A percentile compares a stretch with the other conserved stretches of the same genome.
phyloP scores from a whole-genome alignment of 495 filamentous ascomycete genomes.

The Umbilicaria muhlenbergii region DNA sequence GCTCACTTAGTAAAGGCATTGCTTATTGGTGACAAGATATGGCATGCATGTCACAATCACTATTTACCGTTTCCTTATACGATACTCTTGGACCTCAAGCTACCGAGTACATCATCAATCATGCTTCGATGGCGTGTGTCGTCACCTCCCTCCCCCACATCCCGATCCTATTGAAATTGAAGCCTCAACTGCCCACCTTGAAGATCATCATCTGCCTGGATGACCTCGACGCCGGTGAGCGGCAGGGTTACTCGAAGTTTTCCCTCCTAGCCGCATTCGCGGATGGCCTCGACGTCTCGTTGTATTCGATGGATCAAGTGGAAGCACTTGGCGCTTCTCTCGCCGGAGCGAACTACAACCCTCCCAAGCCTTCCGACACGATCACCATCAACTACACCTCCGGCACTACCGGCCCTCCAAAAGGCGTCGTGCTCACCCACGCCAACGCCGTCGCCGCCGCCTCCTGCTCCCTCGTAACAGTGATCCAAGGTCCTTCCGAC shows the following conservation, averaged over 20 bases:
- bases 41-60: slow-evolving; percentile 72
- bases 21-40: slow-evolving; percentile 43
- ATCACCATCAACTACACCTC: slow-evolving; percentile 97
- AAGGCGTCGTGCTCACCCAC: slow-evolving; percentile 84
- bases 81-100: slow-evolving; percentile 85
- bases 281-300: slow-evolving; percentile 50
- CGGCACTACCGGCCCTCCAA: slow-evolving; percentile 86
- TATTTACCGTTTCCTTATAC: slow-evolving; percentile 89
- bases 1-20: neutral
- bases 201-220: slow-evolving; percentile 87
- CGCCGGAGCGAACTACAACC: slow-evolving; percentile 44
- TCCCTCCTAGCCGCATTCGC: slow-evolving; percentile 62
- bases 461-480: slow-evolving; percentile 35
- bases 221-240: slow-evolving; percentile 69
- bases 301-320: slow-evolving; percentile 61
- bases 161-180: slow-evolving; percentile 70
- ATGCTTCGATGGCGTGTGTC: slow-evolving; percentile 60
- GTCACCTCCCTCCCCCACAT: slow-evolving; percentile 74
- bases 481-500: slow-evolving; percentile 36
- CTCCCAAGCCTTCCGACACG: slow-evolving; percentile 59
- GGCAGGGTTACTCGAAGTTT: slow-evolving; percentile 59
- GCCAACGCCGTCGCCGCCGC: slow-evolving; percentile 62
- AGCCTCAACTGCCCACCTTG: slow-evolving; percentile 56
- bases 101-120: slow-evolving; percentile 91
- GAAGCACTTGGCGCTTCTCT: slow-evolving; percentile 61